Base-by-base conservation (phyloP, 2,329 filamentous ascomycete genomes). In the Calonectria crousiana region DNA sequence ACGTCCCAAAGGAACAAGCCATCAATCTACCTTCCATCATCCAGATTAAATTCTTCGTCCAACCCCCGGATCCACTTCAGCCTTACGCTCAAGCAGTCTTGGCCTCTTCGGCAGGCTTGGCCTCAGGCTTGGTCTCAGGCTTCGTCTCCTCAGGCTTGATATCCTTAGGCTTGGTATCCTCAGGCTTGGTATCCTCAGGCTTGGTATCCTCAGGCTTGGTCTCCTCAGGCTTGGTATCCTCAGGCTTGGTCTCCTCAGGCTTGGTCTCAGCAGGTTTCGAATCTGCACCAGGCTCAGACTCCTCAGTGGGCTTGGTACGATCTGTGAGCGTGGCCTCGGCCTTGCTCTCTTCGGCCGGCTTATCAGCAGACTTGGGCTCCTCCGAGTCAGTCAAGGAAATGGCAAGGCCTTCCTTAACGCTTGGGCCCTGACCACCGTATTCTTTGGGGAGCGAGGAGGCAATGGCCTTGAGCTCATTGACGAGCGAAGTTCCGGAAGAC, bases 351-450 rank as follows among this genome's bases (percentile, higher is more conserved):
- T 77, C 77, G 13, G 73, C 44, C 23, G 75, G 58, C 64, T 75
- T 76, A 32, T 79, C 69, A 16, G 75, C 58, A n/a, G 76, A 69
- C 67, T 79, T 78, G 30, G 38, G 18, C 56, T 70, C 68, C 47
- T 53, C 70, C 11, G 74, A 26, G 52, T 74, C 49, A 28, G 74
- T 77, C 28, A 86, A 75, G 36, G 78, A 65, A 32, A 87, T 80
- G 2, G 82, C 80, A 44, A 82, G 72, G 14, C 83, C 85, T 34
- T 85, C 83, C 78, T 84, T 86, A 69, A 87, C 84, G 51, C 81
- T 84, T 18, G 82, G 80, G 64, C 91, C 93, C 79, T 92, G 92
- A 32, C 96, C 96, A 71, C 96, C 96, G 82, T 98, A 98, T 75
- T 90, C 91, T 77, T 90, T 89, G 2, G 95, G 95, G 64, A 98